These are phyloP conservation scores for Nothophaeocryptopus gaeumannii DNA, from an alignment of 2,329 filamentous ascomycete species.

Conservation along the genomic window DNA sequence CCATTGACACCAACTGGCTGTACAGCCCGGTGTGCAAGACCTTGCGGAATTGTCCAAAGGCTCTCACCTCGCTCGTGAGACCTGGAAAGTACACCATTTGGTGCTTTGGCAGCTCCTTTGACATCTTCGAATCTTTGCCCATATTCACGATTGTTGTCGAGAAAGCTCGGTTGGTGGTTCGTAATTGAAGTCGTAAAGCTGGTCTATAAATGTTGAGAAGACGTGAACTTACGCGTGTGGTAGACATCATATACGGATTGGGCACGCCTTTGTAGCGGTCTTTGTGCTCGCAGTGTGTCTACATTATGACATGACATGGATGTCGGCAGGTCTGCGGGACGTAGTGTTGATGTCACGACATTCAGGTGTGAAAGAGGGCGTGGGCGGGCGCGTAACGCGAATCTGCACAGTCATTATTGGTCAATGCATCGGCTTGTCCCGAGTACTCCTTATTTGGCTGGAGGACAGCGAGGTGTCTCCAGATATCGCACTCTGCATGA, in stretches of 20 bases:
- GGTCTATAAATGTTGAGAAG: constrained; percentile 2
- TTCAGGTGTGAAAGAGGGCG: too few relatives aligned
- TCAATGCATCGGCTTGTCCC: too few relatives aligned
- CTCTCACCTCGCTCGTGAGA: constrained; percentile 54
- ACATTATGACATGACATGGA: too few relatives aligned
- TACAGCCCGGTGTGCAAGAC: constrained; percentile 64
- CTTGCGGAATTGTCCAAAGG: constrained; percentile 58
- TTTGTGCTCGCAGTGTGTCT: too few relatives aligned
- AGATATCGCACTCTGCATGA: too few relatives aligned
- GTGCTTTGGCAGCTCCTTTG: constrained; percentile 35
- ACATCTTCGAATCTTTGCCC: constrained; percentile 36
- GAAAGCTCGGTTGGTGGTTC: constrained; percentile 16
- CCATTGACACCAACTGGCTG: constrained; percentile 63
- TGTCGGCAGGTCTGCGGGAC: too few relatives aligned
- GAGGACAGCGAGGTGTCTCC: too few relatives aligned
- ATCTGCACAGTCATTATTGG: too few relatives aligned
- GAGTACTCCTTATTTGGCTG: too few relatives aligned
- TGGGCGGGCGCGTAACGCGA: too few relatives aligned
- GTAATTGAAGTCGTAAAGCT: constrained; percentile 1
- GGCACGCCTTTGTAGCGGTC: neutral
- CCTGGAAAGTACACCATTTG: constrained; percentile 62
- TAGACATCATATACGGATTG: constrained; percentile 11
- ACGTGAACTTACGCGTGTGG: constrained; percentile 15
- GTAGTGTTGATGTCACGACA: too few relatives aligned
- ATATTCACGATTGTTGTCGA: constrained; percentile 24